Percentiles rank a stretch among this genome's conserved stretches.
Evolutionary conservation across 148 eudicot species (phyloP).

Genomic region (Rhododendron kiyosumense): DNA sequence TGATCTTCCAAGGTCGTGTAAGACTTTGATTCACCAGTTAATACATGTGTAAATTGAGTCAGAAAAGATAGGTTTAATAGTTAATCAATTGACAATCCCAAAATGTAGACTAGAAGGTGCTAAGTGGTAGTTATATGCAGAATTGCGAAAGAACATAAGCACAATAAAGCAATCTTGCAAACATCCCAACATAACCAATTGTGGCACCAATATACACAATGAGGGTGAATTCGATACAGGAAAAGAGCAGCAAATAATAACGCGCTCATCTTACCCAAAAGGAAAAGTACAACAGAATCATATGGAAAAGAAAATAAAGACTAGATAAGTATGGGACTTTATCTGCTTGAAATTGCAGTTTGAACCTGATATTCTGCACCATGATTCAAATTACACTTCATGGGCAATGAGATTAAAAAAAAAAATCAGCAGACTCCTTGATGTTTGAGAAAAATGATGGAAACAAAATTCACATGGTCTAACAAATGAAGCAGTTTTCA

Average conservation of each 20-base stretch:
- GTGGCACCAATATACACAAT: neutral
- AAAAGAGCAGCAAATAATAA: neutral
- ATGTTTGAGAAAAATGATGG: neutral
- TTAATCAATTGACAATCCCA: neutral
- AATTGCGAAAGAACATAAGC: neutral
- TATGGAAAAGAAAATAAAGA: neutral
- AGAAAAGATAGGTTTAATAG: neutral
- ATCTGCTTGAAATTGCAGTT: neutral
- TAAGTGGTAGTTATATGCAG: neutral
- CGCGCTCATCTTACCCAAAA: neutral
- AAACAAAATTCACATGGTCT: neutral
- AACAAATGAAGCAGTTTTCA: neutral
- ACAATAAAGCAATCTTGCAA: neutral
- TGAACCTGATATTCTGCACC: neutral
- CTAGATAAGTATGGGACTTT: neutral
- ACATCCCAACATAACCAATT: neutral
- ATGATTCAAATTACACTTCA: neutral
- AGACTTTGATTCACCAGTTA: conserved; percentile 1
- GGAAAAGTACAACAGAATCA: neutral
- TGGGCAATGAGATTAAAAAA: neutral
- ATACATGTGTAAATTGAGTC: neutral
- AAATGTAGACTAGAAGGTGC: neutral
- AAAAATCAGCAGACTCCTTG: neutral
- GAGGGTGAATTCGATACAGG: neutral
- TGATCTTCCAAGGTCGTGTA: neutral